A percentile compares a stretch with the other conserved stretches of the same genome.
Evolutionary conservation across 2,329 filamentous ascomycete genomes (phyloP).

Genomic region (Teratosphaeria destructans): DNA sequence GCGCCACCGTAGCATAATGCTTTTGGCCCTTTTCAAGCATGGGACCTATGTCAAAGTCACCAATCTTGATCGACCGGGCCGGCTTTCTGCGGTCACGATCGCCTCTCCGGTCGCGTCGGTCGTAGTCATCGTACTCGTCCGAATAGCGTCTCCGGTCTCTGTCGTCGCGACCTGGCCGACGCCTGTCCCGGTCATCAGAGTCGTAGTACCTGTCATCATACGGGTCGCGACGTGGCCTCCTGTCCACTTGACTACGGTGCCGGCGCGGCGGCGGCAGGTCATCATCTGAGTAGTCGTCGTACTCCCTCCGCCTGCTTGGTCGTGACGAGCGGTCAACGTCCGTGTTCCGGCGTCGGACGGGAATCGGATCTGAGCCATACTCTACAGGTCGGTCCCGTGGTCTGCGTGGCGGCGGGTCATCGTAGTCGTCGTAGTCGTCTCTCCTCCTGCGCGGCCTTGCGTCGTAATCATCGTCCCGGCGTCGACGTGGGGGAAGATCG

Average conservation of each 20-base stretch:
- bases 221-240: conserved; percentile 3
- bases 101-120: conserved; percentile 8
- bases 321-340: conserved; percentile 5
- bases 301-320: conserved; percentile 13
- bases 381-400: conserved; percentile 10
- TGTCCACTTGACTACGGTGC: conserved; percentile 3
- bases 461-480: conserved; percentile 4
- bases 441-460: neutral
- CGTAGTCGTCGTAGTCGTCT: conserved; percentile 5
- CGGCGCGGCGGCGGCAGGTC: conserved; percentile 2
- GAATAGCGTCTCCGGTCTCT: conserved; percentile 11
- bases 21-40: conserved; percentile 24
- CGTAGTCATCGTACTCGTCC: conserved; percentile 14
- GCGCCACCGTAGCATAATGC: conserved; percentile 23
- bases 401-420: conserved; percentile 7
- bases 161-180: conserved; percentile 9
- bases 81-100: conserved; percentile 10
- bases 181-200: conserved; percentile 9
- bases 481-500: conserved; percentile 14
- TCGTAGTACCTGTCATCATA: conserved; percentile 13
- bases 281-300: conserved; percentile 11
- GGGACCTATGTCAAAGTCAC: conserved; percentile 24
- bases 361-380: conserved; percentile 20
- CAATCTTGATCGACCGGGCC: conserved; percentile 22
- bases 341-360: conserved; percentile 15